Base-by-base conservation (phyloP, 164 flowering plant genomes). In the Santalum album region DNA sequence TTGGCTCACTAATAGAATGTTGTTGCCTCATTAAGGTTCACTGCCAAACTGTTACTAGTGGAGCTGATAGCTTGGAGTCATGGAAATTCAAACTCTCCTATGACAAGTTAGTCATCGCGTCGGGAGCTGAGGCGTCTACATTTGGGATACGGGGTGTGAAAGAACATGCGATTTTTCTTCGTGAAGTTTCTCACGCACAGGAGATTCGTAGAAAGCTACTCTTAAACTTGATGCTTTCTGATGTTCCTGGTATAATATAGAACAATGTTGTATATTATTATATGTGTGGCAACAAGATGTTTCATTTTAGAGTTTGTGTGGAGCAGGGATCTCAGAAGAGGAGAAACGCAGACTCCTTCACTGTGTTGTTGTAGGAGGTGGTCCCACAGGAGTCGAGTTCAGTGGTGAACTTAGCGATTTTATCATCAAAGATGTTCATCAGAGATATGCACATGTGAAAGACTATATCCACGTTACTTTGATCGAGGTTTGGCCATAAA, bases 371-470 rank as follows among this genome's bases (percentile, higher is more conserved):
- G 86, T 94, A 12, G 99, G 99, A 61, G 99, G 99, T 47, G 99
- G 99, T 63, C 99, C 99, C 1, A 94, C 99, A 12, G 99, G 99
- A 34, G 97, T 94, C 58, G 99, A 94, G 74, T 94, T 94, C 67
- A 90, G 97, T 68, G 99, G 97, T 23, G 99, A 94, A 65, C 96
- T 94, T 48, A 90, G 97, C 73, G 99, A 94, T 72, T 94, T 94
- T 64, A 90, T 94, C 59, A 74, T 61, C 45, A 84, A 39, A 59
- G 99, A 90, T 74, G 97, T 90, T 65, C 85, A 62, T 39, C 77
- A 90, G 68, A 86, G 89, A 87, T 87, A 90, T 66, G 60, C 89
- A 14, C 97, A 90, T 64, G 99, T 94, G 49, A 94, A 87, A 63
- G 82, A 94, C 60, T 83, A 84, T 61, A 81, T 94, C 59, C 84